Conservation (phyloP, 495 filamentous ascomycete genomes). For the Apodospora peruviana region DNA sequence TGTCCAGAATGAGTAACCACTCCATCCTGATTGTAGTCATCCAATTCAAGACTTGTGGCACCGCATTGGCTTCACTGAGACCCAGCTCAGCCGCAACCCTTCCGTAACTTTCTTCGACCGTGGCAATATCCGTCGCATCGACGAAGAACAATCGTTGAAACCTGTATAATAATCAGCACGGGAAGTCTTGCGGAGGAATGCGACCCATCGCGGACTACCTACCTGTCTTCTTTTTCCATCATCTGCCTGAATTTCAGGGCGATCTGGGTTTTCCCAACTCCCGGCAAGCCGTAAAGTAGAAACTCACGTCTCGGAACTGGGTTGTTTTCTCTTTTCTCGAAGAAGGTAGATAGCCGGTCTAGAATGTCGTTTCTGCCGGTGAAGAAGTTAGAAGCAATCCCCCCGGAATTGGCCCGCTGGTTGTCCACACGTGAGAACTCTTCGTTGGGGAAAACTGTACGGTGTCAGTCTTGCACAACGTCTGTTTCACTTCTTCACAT, state of each 20-base stretch:
- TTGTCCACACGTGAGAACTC: neutral
- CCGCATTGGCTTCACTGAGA: neutral
- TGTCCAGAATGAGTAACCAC: constrained; percentile 10
- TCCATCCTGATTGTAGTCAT: neutral
- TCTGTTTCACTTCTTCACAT: neutral
- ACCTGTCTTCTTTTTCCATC: neutral
- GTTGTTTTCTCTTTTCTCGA: neutral
- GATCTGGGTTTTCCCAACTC: constrained; percentile 22
- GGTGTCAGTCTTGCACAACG: neutral
- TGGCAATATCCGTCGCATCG: constrained; percentile 7
- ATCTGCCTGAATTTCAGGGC: constrained; percentile 9
- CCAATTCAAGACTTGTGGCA: constrained; percentile 1
- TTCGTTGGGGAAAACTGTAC: neutral
- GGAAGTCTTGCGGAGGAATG: too few species aligned
- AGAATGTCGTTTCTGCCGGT: constrained; percentile 17
- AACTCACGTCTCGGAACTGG: constrained; percentile 4
- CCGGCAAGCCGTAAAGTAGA: constrained; percentile 15
- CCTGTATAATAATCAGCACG: too few species aligned
- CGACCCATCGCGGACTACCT: neutral
- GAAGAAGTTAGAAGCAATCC: constrained; percentile 10
- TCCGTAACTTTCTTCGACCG: constrained; percentile 12
- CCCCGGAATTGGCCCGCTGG: neutral
- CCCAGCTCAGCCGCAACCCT: neutral
- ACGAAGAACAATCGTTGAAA: constrained; percentile 16
- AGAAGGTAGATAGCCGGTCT: constrained; percentile 2